Evolutionary conservation across 73 alveolate species (phyloP).

Genomic region (Symbiodinium natans): DNA sequence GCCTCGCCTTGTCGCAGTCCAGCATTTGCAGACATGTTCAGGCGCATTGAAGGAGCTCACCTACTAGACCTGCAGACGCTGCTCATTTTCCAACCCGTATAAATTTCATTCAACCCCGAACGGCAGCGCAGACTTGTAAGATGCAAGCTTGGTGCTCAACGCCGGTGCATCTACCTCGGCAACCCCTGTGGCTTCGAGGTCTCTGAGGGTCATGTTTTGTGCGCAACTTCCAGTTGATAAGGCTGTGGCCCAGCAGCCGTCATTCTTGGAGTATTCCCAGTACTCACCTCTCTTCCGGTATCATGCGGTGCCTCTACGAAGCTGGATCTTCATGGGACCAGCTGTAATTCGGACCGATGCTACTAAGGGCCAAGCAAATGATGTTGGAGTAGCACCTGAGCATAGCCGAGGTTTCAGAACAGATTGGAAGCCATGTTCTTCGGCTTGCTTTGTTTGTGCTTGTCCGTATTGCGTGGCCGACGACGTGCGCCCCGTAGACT

Average conservation of each 20-base stretch:
- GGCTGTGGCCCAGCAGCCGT: slow-evolving; percentile 69
- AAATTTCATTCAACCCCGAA: too few relatives aligned
- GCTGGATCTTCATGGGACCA: background rate
- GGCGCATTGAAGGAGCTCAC: background rate
- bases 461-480: too few relatives aligned
- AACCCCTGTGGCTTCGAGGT: background rate
- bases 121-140: background rate
- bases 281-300: background rate
- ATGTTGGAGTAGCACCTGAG: slow-evolving; percentile 60
- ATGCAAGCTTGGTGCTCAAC: slow-evolving; percentile 27
- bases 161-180: slow-evolving; percentile 59
- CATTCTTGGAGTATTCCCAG: slow-evolving; percentile 91
- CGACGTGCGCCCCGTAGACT: too few relatives aligned
- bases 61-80: background rate
- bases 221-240: too few relatives aligned
- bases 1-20: slow-evolving; percentile 40
- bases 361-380: slow-evolving; percentile 8
- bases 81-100: too few relatives aligned
- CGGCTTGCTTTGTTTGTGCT: too few relatives aligned
- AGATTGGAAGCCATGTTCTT: too few relatives aligned
- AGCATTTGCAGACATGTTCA: background rate
- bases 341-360: too few relatives aligned
- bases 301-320: background rate
- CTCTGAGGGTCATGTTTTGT: too few relatives aligned
- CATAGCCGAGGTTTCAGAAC: background rate